Evolutionary conservation across 106 monocot species (phyloP).

Genomic region (Allium fistulosum): DNA sequence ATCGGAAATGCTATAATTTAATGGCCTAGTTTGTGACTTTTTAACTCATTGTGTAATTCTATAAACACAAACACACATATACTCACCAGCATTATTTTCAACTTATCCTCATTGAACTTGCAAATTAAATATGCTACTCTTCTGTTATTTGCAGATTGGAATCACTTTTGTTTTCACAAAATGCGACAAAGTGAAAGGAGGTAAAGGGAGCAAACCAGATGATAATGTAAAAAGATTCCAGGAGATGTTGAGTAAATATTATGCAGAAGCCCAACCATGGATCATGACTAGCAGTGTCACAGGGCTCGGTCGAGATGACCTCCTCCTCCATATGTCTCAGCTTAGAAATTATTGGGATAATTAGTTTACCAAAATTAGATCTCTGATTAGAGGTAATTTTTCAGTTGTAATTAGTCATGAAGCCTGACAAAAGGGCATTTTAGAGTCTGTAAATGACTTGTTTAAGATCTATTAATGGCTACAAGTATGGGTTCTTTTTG

Average conservation of each 20-base stretch:
- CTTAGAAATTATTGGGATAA: constrained; percentile 96
- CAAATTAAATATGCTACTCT: not conserved
- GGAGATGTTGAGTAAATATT: constrained; percentile 52
- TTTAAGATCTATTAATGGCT: too few species aligned
- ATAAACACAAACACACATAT: too few species aligned
- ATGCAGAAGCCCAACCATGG: constrained; percentile 81
- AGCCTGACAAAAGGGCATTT: too few species aligned
- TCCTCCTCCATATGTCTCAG: constrained; percentile 98
- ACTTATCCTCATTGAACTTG: too few species aligned
- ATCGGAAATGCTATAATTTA: too few species aligned
- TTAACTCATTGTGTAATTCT: too few species aligned
- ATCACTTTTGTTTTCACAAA: constrained; percentile 97
- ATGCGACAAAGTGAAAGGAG: constrained; percentile 87
- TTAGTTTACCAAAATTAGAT: constrained; percentile 1
- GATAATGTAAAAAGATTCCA: constrained; percentile 82
- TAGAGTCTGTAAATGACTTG: too few species aligned
- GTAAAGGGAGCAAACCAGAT: constrained; percentile 57
- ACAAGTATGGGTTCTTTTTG: too few species aligned
- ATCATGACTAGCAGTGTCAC: constrained; percentile 95
- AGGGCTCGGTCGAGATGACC: constrained; percentile 77
- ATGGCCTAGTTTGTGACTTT: too few species aligned
- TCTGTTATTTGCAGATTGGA: constrained; percentile 44
- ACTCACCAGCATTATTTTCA: not conserved
- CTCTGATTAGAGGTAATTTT: too few species aligned
- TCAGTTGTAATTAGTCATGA: too few species aligned